Percentiles rank a stretch among this genome's conserved stretches.
These are phyloP conservation scores for Centaurea solstitialis DNA, from an alignment of 129 eudicot species.

Conservation along the genomic window DNA sequence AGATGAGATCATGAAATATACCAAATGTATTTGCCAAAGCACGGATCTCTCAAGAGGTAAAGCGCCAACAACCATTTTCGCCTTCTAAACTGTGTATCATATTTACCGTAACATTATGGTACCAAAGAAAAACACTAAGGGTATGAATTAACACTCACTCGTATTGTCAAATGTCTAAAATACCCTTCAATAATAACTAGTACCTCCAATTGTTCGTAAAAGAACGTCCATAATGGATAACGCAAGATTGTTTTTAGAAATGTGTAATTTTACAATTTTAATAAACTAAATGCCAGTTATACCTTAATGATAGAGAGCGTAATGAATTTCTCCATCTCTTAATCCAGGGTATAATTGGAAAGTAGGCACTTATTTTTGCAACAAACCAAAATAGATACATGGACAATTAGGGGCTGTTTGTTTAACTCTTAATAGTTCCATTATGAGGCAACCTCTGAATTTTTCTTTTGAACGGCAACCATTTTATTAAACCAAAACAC, in stretches of 20 bases:
- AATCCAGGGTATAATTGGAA: not conserved
- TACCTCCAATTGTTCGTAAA: not conserved
- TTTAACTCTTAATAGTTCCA: too few species aligned
- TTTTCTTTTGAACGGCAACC: too few species aligned
- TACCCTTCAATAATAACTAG: not conserved
- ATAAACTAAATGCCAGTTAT: not conserved
- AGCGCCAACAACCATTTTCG: constrained; percentile 82
- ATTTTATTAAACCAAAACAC: too few species aligned
- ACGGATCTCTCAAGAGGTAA: constrained; percentile 97
- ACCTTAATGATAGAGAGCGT: not conserved
- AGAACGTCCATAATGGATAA: not conserved
- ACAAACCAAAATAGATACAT: not conserved
- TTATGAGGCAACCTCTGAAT: too few species aligned
- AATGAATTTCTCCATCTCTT: too few species aligned
- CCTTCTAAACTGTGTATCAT: constrained; percentile 62
- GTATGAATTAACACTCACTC: too few species aligned
- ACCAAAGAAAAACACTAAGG: not conserved
- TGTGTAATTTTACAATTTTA: not conserved
- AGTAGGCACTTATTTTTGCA: not conserved
- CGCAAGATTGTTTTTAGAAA: not conserved
- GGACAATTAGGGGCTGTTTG: too few species aligned
- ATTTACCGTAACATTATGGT: not conserved
- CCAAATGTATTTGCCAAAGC: constrained; percentile 83
- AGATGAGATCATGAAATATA: constrained; percentile 25
- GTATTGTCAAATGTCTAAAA: not conserved